These are phyloP conservation scores for Ochromonas danica DNA, from an alignment of 108 stramenopile species.

Conservation along the genomic window DNA sequence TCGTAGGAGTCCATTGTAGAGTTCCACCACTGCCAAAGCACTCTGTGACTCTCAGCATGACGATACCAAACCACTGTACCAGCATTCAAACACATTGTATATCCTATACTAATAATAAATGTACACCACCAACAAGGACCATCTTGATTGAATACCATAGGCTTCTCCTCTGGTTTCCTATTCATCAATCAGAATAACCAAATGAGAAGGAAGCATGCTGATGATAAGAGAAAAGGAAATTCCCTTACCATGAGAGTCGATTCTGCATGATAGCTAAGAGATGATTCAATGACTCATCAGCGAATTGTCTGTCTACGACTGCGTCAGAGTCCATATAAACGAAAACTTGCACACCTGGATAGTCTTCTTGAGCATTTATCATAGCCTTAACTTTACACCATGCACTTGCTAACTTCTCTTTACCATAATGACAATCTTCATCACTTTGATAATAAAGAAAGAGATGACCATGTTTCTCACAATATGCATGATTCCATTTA, in stretches of 20 bases:
- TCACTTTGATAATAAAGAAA: constrained; percentile 19
- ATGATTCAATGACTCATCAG: not conserved
- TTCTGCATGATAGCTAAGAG: not conserved
- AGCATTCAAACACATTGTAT: constrained; percentile 36
- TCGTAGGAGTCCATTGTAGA: constrained; percentile 31
- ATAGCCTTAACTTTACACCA: constrained; percentile 39
- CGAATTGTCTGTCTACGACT: constrained; percentile 2
- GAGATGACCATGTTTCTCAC: constrained; percentile 23
- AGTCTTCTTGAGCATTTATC: constrained; percentile 11
- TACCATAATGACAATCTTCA: constrained; percentile 3
- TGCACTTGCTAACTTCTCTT: not conserved
- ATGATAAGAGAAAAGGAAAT: too few species aligned
- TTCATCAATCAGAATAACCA: too few species aligned
- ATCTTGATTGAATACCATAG: constrained; percentile 36
- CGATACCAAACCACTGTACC: constrained; percentile 36
- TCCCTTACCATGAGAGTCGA: constrained; percentile 2
- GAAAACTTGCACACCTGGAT: constrained; percentile 27
- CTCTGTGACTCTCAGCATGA: constrained; percentile 7
- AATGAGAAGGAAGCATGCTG: too few species aligned
- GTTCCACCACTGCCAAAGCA: constrained; percentile 27
- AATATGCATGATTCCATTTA: constrained; percentile 23
- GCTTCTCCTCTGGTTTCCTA: constrained; percentile 23
- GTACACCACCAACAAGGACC: constrained; percentile 37
- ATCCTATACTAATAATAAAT: constrained; percentile 7
- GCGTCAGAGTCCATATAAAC: constrained; percentile 36